phyloP scores from a whole-genome alignment of 352 stramenopile genomes.

The Pythium monospermum region DNA sequence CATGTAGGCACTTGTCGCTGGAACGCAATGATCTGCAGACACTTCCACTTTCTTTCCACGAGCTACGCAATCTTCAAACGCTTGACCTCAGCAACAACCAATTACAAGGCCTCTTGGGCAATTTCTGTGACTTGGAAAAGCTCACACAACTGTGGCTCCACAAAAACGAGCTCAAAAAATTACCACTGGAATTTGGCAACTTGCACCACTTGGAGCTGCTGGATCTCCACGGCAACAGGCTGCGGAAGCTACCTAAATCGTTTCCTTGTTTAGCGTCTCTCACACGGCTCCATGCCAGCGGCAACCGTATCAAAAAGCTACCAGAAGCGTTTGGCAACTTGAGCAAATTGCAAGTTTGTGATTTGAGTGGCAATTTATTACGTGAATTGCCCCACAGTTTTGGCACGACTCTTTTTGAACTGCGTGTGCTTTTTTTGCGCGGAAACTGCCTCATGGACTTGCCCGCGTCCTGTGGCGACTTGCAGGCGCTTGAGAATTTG shows the following conservation, averaged over 20 bases:
- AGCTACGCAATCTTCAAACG: constrained; percentile 28
- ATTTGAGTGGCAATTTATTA: constrained; percentile 34
- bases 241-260: constrained; percentile 41
- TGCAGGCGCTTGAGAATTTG: constrained; percentile 35
- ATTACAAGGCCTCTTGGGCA: constrained; percentile 37
- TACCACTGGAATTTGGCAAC: constrained; percentile 40
- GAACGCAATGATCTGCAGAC: constrained; percentile 45
- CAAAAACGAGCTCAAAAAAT: constrained; percentile 25
- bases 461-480: constrained; percentile 30
- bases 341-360: constrained; percentile 28
- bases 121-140: constrained; percentile 41
- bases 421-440: constrained; percentile 31
- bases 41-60: constrained; percentile 49
- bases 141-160: constrained; percentile 38
- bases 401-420: constrained; percentile 22
- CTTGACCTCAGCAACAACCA: constrained; percentile 45
- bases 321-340: constrained; percentile 48
- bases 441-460: constrained; percentile 41
- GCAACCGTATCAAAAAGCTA: constrained; percentile 38
- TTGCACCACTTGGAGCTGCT: constrained; percentile 30
- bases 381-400: constrained; percentile 35
- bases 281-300: constrained; percentile 31
- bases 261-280: constrained; percentile 37
- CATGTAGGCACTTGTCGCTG: constrained; percentile 38
- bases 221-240: constrained; percentile 34